Evolutionary conservation across 1,139 yeast species (phyloP).

Genomic region (Yamadazyma atlantica): DNA sequence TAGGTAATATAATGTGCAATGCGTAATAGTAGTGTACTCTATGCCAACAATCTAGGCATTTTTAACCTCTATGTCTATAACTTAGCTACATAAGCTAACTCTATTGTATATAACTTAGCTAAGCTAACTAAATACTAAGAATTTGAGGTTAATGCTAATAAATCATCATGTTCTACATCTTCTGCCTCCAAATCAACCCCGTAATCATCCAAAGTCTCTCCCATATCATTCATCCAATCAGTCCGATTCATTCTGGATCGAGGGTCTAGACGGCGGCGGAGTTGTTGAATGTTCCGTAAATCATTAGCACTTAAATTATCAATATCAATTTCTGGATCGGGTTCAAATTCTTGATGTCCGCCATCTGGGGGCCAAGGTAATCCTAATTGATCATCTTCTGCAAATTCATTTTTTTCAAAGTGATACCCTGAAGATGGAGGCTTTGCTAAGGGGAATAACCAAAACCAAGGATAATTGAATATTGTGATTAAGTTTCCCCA

Average conservation of each 20-base stretch:
- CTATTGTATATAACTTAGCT: too few species aligned
- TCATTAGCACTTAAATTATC: constrained; percentile 18
- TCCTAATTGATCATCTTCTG: constrained; percentile 57
- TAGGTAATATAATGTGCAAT: too few species aligned
- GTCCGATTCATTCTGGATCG: constrained; percentile 31
- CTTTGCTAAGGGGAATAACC: constrained; percentile 69
- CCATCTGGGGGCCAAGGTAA: constrained; percentile 93
- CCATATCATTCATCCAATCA: constrained; percentile 76
- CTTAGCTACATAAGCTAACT: too few species aligned
- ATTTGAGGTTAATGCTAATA: constrained; percentile 1
- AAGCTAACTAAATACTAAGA: too few species aligned
- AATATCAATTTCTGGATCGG: constrained; percentile 20
- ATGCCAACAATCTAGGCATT: too few species aligned
- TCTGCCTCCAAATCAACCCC: constrained; percentile 85
- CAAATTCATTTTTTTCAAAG: constrained; percentile 55
- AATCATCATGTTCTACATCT: constrained; percentile 16
- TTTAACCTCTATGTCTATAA: too few species aligned
- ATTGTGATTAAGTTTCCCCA: constrained; percentile 50
- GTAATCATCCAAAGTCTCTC: constrained; percentile 77
- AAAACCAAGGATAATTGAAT: constrained; percentile 60
- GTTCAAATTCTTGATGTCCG: constrained; percentile 43
- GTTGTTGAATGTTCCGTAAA: constrained; percentile 16
- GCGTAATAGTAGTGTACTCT: too few species aligned
- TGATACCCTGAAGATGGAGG: constrained; percentile 47
- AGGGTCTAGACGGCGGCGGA: constrained; percentile 31